phyloP scores from a whole-genome alignment of 495 filamentous ascomycete genomes.

The Penicillium bovifimosum region DNA sequence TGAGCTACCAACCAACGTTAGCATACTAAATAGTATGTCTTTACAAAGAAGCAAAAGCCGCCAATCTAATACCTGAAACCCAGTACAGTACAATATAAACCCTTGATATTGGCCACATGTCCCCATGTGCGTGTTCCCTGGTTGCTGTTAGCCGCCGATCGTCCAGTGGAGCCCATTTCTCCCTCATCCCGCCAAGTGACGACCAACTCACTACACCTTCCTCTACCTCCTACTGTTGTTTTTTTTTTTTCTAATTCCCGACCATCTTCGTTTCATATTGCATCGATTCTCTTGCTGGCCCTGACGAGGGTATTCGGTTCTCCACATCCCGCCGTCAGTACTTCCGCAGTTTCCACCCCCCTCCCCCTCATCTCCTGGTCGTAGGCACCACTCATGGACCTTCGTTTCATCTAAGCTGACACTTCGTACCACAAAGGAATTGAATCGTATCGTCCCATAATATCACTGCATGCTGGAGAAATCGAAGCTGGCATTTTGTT shows the following conservation, averaged over 20 bases:
- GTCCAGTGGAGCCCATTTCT: conserved; percentile 34
- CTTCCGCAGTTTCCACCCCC: conserved; percentile 7
- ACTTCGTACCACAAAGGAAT: conserved; percentile 7
- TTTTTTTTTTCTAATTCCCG: conserved; percentile 10
- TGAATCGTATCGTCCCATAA: conserved; percentile 1
- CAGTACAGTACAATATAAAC: neutral
- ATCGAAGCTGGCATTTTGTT: conserved; percentile 13
- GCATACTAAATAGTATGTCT: neutral
- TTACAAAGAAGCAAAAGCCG: neutral
- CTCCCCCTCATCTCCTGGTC: conserved; percentile 21
- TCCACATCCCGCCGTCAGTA: conserved; percentile 10
- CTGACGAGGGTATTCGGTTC: conserved; percentile 6
- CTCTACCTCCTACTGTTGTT: conserved; percentile 15
- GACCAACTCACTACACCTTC: conserved; percentile 31
- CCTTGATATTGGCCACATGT: neutral
- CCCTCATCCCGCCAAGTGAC: conserved; percentile 35
- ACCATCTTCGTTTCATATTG: conserved; percentile 7
- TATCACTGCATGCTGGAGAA: conserved; percentile 16
- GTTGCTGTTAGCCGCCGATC: conserved; percentile 40
- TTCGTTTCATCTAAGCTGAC: conserved; percentile 22
- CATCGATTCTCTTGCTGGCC: conserved; percentile 11
- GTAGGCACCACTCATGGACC: conserved; percentile 23
- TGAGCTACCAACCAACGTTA: too few species aligned
- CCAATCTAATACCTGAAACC: neutral
- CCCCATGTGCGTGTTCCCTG: conserved; percentile 15